Conservation (phyloP, 106 monocot species). For the Acorus gramineus region DNA sequence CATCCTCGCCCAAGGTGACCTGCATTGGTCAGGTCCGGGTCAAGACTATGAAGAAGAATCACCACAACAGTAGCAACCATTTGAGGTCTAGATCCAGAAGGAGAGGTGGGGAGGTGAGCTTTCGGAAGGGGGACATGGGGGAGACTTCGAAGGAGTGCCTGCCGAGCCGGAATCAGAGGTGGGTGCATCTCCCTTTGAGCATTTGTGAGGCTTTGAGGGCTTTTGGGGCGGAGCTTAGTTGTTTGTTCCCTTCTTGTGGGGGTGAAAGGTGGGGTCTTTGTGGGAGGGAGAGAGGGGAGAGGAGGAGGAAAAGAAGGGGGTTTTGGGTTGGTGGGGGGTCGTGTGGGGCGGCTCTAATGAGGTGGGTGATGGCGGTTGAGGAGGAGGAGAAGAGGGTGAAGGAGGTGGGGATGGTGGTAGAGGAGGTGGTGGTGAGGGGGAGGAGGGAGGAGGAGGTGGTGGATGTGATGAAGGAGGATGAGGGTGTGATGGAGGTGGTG, state of each 20-base stretch:
- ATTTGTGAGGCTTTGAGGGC: slow-evolving; percentile 42
- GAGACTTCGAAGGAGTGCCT: slow-evolving; percentile 5
- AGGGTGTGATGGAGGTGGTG: slow-evolving; percentile 12
- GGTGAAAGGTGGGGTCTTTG: slow-evolving; percentile 12
- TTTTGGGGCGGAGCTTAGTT: slow-evolving; percentile 41
- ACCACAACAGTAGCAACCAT: slow-evolving; percentile 11
- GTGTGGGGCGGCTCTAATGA: too few species aligned
- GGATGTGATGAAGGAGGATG: slow-evolving; percentile 11
- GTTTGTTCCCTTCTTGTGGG: slow-evolving; percentile 46
- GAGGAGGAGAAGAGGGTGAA: too few species aligned
- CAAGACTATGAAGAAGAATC: slow-evolving; percentile 37
- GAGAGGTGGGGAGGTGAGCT: slow-evolving; percentile 37
- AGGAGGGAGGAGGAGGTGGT: slow-evolving; percentile 10
- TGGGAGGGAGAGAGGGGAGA: neutral
- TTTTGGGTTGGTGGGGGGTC: slow-evolving; percentile 14
- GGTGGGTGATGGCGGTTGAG: too few species aligned
- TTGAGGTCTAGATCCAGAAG: slow-evolving; percentile 50
- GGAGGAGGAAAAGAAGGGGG: slow-evolving; percentile 3
- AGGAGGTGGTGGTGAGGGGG: neutral
- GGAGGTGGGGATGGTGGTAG: neutral
- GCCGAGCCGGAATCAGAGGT: slow-evolving; percentile 20
- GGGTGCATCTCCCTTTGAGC: slow-evolving; percentile 36
- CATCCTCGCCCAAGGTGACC: slow-evolving; percentile 91
- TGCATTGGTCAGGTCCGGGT: slow-evolving; percentile 97
- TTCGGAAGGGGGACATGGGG: slow-evolving; percentile 14